Conservation (phyloP, 1,284 basidiomycete genomes). For the Sporisorium scitamineum region DNA sequence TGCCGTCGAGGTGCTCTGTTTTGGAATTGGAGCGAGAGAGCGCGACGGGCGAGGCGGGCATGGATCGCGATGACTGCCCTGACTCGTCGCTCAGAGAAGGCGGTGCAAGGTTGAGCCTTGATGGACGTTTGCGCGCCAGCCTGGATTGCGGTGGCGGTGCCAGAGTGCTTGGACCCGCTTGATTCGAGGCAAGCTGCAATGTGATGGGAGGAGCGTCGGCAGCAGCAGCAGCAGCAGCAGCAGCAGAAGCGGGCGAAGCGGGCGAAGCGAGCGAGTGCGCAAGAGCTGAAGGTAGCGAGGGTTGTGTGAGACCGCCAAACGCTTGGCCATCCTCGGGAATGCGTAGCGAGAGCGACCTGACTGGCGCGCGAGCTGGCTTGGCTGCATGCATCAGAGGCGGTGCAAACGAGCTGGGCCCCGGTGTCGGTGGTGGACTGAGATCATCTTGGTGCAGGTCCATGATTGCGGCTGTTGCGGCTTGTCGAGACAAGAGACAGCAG, state of each 20-base stretch:
- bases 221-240: background rate
- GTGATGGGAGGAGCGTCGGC: conserved; percentile 14
- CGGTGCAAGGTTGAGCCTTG: conserved; percentile 40
- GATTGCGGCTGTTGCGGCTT: background rate
- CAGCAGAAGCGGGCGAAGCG: conserved; percentile 3
- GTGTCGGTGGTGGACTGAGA: conserved; percentile 41
- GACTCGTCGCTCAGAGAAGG: conserved; percentile 27
- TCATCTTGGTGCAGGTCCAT: conserved; percentile 18
- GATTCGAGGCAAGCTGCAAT: conserved; percentile 10
- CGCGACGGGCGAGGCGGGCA: conserved; percentile 47
- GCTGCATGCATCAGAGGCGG: conserved; percentile 14
- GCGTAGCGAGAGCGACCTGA: conserved; percentile 34
- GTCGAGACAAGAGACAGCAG: background rate
- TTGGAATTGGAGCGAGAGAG: conserved; percentile 26
- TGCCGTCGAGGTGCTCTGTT: conserved; percentile 12
- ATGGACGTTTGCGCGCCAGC: conserved; percentile 44
- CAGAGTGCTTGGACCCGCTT: conserved; percentile 17
- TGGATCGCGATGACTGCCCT: conserved; percentile 44
- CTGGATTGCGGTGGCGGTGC: conserved; percentile 18
- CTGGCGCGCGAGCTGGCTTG: conserved; percentile 11
- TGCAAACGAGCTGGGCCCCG: conserved; percentile 46
- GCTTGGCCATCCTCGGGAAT: conserved; percentile 42
- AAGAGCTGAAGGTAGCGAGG: conserved; percentile 17
- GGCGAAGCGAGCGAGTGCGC: conserved; percentile 3
- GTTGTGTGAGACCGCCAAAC: conserved; percentile 35